phyloP scores from a whole-genome alignment of 1,284 basidiomycete genomes.

The Trametes pubescens region DNA sequence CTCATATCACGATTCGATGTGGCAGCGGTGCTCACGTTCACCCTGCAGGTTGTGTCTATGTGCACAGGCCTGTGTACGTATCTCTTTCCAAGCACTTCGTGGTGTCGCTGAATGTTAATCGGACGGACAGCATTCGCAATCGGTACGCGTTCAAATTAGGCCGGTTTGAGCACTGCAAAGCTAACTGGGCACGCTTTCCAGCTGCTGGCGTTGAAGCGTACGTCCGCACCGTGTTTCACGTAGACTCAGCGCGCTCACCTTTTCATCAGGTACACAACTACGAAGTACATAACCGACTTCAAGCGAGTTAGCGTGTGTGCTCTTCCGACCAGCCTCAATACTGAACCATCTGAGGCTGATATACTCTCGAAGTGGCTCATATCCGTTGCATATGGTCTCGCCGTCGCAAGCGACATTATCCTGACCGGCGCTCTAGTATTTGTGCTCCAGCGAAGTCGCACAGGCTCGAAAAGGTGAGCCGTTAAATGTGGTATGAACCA shows the following conservation, averaged over 20 bases:
- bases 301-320: constrained; percentile 6
- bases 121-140: background rate
- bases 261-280: background rate
- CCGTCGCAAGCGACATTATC: constrained; percentile 13
- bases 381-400: constrained; percentile 6
- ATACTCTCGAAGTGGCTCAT: constrained; percentile 14
- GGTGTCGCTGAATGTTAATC: background rate
- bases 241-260: no score
- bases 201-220: background rate
- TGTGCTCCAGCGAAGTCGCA: constrained; percentile 13
- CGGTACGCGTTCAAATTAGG: background rate
- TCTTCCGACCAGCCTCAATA: no score
- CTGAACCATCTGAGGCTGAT: background rate
- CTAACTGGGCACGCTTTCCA: background rate
- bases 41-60: constrained; percentile 3
- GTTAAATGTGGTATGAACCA: no score
- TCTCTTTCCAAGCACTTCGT: background rate
- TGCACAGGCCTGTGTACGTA: background rate
- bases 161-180: background rate
- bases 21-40: background rate
- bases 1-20: background rate
- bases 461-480: constrained; percentile 20
- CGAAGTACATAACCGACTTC: background rate
- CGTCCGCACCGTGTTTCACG: background rate
- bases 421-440: constrained; percentile 16